Evolutionary conservation across 1,284 basidiomycete genomes (phyloP).

Genomic region (Ganoderma sinense): DNA sequence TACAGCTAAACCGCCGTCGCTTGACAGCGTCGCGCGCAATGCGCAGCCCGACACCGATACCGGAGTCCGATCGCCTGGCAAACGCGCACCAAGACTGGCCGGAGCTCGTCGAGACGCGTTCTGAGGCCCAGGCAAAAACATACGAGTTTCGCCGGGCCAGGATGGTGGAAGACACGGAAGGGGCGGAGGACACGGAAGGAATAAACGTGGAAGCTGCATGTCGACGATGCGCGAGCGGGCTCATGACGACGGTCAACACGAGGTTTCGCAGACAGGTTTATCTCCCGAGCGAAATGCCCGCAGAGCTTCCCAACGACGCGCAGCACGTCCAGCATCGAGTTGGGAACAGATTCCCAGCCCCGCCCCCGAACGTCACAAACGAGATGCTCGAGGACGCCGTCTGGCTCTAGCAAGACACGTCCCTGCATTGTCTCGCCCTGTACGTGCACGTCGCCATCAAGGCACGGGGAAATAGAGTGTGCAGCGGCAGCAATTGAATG

Average conservation of each 20-base stretch:
- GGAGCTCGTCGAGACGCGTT: not conserved
- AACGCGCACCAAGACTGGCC: not conserved
- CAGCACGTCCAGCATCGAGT: not conserved
- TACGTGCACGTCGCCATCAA: not conserved
- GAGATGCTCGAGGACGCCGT: not conserved
- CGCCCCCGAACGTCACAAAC: not conserved
- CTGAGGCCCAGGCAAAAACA: not conserved
- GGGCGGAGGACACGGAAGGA: not conserved
- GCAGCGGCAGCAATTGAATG: not conserved
- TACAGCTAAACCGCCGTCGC: too few relatives aligned
- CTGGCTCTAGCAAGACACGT: not conserved
- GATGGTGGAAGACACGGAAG: not conserved
- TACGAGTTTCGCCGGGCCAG: not conserved
- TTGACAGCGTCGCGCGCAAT: not conserved
- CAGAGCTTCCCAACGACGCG: not conserved
- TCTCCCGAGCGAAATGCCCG: not conserved
- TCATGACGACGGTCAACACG: conserved; percentile 3
- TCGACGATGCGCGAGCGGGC: not conserved
- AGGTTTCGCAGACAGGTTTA: not conserved
- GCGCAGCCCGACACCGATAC: not conserved
- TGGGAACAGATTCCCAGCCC: not conserved
- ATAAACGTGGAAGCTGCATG: not conserved
- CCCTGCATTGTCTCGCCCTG: not conserved
- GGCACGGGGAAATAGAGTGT: not conserved
- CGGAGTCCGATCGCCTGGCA: too few relatives aligned